Percentiles rank a stretch among this genome's conserved stretches.
Evolutionary conservation across 2,329 filamentous ascomycete species (phyloP).

Genomic region (Trichothecium roseum): DNA sequence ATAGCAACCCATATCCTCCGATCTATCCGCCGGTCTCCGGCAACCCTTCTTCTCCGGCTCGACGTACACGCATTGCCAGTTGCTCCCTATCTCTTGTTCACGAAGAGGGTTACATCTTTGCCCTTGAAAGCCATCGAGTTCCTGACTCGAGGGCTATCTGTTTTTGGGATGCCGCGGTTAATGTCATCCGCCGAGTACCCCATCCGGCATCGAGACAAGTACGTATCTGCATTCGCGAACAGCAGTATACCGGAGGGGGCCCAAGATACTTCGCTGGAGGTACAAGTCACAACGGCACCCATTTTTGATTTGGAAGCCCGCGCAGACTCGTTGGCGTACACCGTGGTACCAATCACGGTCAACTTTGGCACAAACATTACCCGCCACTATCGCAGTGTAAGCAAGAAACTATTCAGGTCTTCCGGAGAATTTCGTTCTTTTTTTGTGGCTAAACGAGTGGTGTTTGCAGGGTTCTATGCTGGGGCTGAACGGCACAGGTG

Average conservation of each 20-base stretch:
- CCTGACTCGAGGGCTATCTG: too few relatives aligned
- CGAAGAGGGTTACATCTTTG: too few relatives aligned
- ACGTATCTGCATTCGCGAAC: conserved; percentile 22
- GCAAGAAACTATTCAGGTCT: not conserved
- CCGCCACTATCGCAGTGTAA: not conserved
- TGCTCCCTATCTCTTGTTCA: too few relatives aligned
- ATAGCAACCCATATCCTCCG: too few relatives aligned
- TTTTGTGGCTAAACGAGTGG: not conserved
- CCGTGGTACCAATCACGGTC: conserved; percentile 33
- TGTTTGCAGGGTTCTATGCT: conserved; percentile 10
- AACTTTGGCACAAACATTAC: conserved; percentile 17
- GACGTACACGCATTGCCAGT: too few relatives aligned
- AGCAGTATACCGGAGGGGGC: conserved; percentile 27
- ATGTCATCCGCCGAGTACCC: too few relatives aligned
- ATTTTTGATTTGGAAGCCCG: too few relatives aligned
- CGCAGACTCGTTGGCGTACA: conserved; percentile 18
- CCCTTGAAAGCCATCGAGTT: too few relatives aligned
- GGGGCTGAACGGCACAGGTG: conserved; percentile 33
- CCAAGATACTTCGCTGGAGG: conserved; percentile 26
- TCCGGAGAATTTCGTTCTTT: not conserved
- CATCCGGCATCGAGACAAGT: conserved; percentile 13
- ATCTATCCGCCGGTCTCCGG: too few relatives aligned
- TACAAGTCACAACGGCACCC: conserved; percentile 17
- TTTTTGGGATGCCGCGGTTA: too few relatives aligned
- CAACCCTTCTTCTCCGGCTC: too few relatives aligned